phyloP scores from a whole-genome alignment of 345 rosid species.

The Arabidopsis suecica region DNA sequence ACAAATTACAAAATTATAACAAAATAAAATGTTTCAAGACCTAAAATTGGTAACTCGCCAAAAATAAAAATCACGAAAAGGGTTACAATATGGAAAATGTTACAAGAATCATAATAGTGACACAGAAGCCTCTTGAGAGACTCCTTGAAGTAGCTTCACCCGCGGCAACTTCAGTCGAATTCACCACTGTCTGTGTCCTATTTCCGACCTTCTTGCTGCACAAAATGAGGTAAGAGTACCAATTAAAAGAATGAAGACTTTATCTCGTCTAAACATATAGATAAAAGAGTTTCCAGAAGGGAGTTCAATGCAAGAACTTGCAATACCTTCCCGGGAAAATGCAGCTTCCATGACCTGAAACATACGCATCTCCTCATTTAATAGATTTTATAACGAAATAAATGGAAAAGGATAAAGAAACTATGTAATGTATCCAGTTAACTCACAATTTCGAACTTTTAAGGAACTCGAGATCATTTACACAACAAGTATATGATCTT shows the following conservation, averaged over 20 bases:
- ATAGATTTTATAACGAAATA: background rate
- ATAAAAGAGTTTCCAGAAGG: background rate
- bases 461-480: background rate
- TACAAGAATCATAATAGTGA: slow-evolving; percentile 47
- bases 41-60: slow-evolving; percentile 34
- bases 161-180: slow-evolving; percentile 53
- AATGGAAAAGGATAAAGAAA: background rate
- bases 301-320: background rate
- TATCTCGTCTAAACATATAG: background rate
- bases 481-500: slow-evolving; percentile 13
- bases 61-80: slow-evolving; percentile 45
- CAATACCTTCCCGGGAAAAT: slow-evolving; percentile 93
- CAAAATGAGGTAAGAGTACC: background rate
- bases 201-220: slow-evolving; percentile 82
- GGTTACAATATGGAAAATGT: slow-evolving; percentile 49
- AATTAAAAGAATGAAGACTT: background rate
- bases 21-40: slow-evolving; percentile 3
- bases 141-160: slow-evolving; percentile 32
- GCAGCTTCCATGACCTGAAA: slow-evolving; percentile 91
- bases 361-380: background rate
- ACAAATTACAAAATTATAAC: slow-evolving; percentile 31
- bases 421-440: background rate
- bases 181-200: slow-evolving; percentile 60
- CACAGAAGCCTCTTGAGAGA: slow-evolving; percentile 36
- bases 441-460: background rate